A percentile compares a stretch with the other conserved stretches of the same genome.
Conservation (phyloP, 2,329 filamentous ascomycete genomes). For the Hypomyces perniciosus region DNA sequence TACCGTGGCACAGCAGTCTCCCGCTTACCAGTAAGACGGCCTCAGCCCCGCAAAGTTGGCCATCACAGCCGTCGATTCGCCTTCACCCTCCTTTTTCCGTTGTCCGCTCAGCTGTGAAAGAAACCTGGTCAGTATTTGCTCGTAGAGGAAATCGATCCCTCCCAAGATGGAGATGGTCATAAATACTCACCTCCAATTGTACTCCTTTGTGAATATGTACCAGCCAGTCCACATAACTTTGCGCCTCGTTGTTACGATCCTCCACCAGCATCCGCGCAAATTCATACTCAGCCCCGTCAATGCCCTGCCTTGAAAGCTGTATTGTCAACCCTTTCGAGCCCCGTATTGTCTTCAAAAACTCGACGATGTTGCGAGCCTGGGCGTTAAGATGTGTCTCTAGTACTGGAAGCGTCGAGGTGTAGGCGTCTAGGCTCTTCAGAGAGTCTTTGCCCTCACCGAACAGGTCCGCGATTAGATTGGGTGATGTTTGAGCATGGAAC, state of each 20-base stretch:
- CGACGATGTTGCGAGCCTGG: constrained; percentile 87
- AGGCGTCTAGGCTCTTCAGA: constrained; percentile 74
- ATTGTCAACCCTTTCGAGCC: constrained; percentile 84
- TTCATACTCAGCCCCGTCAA: constrained; percentile 94
- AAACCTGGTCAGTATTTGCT: not conserved
- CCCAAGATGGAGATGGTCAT: not conserved
- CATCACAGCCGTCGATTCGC: constrained; percentile 37
- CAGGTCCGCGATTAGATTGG: constrained; percentile 82
- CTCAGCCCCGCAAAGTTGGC: constrained; percentile 54
- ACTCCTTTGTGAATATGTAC: constrained; percentile 92
- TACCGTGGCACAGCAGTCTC: constrained; percentile 10
- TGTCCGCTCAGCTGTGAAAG: constrained; percentile 56
- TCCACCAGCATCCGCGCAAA: constrained; percentile 88
- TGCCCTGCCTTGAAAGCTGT: constrained; percentile 83
- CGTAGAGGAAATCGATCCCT: not conserved
- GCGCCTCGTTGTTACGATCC: constrained; percentile 94
- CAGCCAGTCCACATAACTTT: constrained; percentile 97
- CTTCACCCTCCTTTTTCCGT: constrained; percentile 61
- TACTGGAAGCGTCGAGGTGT: constrained; percentile 71
- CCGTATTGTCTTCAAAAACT: constrained; percentile 73
- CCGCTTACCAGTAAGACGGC: constrained; percentile 52
- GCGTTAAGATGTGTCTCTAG: constrained; percentile 90
- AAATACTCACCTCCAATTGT: constrained; percentile 67
- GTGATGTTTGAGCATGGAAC: constrained; percentile 88
- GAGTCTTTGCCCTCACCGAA: constrained; percentile 69